Conservation (phyloP, 106 monocot species). For the Allium fistulosum region DNA sequence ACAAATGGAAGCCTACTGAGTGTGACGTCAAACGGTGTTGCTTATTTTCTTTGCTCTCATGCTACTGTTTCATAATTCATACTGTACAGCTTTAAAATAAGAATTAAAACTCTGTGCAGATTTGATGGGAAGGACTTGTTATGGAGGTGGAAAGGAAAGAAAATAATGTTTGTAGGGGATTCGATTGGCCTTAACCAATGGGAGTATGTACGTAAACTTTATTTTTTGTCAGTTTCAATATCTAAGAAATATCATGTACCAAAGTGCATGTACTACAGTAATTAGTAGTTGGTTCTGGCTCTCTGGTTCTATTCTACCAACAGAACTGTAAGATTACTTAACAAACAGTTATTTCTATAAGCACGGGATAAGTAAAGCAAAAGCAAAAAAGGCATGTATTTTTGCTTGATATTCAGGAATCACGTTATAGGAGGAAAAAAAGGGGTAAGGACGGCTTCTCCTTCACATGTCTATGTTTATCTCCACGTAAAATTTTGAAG, state of each 20-base stretch:
- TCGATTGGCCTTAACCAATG: constrained; percentile 85
- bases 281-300: no score
- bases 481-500: no score
- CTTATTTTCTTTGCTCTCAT: not conserved
- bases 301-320: no score
- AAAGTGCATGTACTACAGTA: not conserved
- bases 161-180: constrained; percentile 94
- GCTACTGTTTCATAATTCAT: not conserved
- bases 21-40: constrained; percentile 22
- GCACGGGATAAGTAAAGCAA: no score
- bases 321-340: no score
- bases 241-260: not conserved
- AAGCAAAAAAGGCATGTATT: no score
- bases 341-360: no score
- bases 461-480: no score
- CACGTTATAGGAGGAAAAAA: not conserved
- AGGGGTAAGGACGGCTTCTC: no score
- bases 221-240: not conserved
- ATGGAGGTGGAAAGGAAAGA: constrained; percentile 49
- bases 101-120: not conserved
- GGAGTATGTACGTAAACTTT: constrained; percentile 16
- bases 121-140: constrained; percentile 55
- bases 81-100: no score
- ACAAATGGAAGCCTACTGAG: constrained; percentile 53
- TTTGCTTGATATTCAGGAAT: no score